Percentiles rank a stretch among this genome's conserved stretches.
These are phyloP conservation scores for Echinochloa phyllopogon DNA, from an alignment of 176 grass and related monocot species.

Conservation along the genomic window DNA sequence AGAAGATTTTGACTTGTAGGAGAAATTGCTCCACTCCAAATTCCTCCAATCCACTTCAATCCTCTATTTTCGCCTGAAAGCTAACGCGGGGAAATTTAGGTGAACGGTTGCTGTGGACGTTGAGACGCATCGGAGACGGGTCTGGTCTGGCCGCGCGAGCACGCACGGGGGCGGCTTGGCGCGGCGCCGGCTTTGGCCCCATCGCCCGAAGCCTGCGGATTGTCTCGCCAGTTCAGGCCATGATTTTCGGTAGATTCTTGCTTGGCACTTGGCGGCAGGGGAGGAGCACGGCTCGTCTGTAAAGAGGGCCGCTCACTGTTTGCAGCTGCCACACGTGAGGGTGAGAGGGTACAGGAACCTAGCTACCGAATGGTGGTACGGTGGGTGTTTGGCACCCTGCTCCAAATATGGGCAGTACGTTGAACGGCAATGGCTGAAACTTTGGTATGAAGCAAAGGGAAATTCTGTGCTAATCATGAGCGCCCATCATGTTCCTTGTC, in stretches of 20 bases:
- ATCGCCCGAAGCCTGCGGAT: not conserved
- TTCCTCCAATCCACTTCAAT: too few species aligned
- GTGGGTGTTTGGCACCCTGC: constrained; percentile 7
- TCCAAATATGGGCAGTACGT: constrained; percentile 9
- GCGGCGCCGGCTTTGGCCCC: too few species aligned
- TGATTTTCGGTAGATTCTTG: not conserved
- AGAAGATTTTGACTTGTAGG: too few species aligned
- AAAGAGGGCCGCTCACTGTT: not conserved
- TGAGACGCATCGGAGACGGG: not conserved
- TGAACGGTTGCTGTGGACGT: constrained; percentile 22
- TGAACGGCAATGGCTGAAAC: constrained; percentile 9
- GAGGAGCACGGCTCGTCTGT: not conserved
- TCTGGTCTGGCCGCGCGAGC: not conserved
- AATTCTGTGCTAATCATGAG: constrained; percentile 6
- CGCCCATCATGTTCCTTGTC: not conserved
- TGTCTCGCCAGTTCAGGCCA: not conserved
- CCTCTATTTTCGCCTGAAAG: too few species aligned
- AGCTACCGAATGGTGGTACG: not conserved
- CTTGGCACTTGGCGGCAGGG: not conserved
- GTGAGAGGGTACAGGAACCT: constrained; percentile 8
- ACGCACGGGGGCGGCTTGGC: too few species aligned
- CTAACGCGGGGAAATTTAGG: not conserved
- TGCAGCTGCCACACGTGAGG: constrained; percentile 10
- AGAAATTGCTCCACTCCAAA: too few species aligned
- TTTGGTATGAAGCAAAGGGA: constrained; percentile 44